Percentiles rank a stretch among this genome's conserved stretches.
phyloP scores from a whole-genome alignment of 1,284 basidiomycete genomes.

The Xanthoconium separans region DNA sequence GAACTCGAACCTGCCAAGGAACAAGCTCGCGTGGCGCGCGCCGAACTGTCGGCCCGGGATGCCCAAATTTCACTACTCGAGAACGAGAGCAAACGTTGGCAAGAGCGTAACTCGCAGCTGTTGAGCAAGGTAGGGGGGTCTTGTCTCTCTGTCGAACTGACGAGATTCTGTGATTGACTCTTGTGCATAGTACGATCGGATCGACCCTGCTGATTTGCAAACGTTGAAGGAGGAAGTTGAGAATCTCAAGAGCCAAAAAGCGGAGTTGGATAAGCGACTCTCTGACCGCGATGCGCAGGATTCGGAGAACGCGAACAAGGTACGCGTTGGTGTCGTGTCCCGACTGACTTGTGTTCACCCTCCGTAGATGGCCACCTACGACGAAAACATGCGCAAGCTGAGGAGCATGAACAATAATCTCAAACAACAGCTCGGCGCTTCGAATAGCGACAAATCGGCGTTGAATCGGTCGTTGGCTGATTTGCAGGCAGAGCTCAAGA shows the following conservation, averaged over 20 bases:
- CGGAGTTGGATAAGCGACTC: conserved; percentile 38
- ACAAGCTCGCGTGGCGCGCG: conserved; percentile 63
- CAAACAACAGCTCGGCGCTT: conserved; percentile 32
- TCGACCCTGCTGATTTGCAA: conserved; percentile 86
- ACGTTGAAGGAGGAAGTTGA: conserved; percentile 74
- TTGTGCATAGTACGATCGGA: conserved; percentile 71
- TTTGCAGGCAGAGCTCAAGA: conserved; percentile 35
- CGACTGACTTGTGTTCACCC: too few relatives aligned
- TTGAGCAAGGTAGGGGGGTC: conserved; percentile 70
- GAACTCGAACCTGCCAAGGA: conserved; percentile 80
- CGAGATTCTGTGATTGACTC: neutral
- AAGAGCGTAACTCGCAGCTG: conserved; percentile 78
- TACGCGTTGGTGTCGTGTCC: conserved; percentile 13
- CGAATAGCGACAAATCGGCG: conserved; percentile 38
- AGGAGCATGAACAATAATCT: conserved; percentile 32
- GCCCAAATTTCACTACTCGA: conserved; percentile 72
- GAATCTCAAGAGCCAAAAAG: conserved; percentile 47
- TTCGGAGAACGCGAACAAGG: conserved; percentile 39
- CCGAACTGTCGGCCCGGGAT: conserved; percentile 73
- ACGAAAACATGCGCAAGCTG: conserved; percentile 33
- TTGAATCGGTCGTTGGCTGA: conserved; percentile 36
- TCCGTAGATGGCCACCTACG: conserved; percentile 35
- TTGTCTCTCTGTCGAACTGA: neutral
- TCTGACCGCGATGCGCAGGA: conserved; percentile 42
- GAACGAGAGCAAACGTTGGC: conserved; percentile 82